These are phyloP conservation scores for Haplosporangium sp. DNA, from an alignment of 371 early-diverging fungal genomes.

Conservation along the genomic window DNA sequence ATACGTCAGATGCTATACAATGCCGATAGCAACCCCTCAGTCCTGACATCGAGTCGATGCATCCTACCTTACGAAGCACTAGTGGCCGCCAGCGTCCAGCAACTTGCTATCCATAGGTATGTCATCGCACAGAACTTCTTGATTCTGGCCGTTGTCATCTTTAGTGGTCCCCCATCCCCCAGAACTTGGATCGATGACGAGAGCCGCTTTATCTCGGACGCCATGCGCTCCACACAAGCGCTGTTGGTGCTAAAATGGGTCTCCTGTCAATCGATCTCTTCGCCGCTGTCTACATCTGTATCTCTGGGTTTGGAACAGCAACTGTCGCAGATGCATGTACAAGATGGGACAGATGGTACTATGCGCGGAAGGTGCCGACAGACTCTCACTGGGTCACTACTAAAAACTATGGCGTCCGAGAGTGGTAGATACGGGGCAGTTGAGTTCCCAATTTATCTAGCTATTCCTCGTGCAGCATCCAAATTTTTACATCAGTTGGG, in stretches of 20 bases:
- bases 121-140: conserved; percentile 38
- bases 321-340: conserved; percentile 27
- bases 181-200: conserved; percentile 36
- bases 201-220: conserved; percentile 30
- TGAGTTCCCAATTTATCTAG: conserved; percentile 42
- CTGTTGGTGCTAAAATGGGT: conserved; percentile 47
- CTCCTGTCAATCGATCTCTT: conserved; percentile 24
- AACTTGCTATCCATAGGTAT: conserved; percentile 33
- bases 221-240: conserved; percentile 25
- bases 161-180: conserved; percentile 21
- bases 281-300: background rate
- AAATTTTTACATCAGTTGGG: conserved; percentile 35
- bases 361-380: conserved; percentile 4
- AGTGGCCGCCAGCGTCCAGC: conserved; percentile 46
- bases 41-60: conserved; percentile 15
- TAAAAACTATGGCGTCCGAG: conserved; percentile 19
- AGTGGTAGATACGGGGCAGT: conserved; percentile 23
- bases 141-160: conserved; percentile 26
- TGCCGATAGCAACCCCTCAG: conserved; percentile 22
- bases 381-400: conserved; percentile 29
- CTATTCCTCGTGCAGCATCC: conserved; percentile 44
- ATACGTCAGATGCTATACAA: conserved; percentile 29
- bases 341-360: background rate
- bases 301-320: conserved; percentile 25
- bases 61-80: conserved; percentile 47